Evolutionary conservation across 2,329 filamentous ascomycete species (phyloP), one percentile per base, ranked within the genome.

Genomic region (Penicillium sp.): DNA sequence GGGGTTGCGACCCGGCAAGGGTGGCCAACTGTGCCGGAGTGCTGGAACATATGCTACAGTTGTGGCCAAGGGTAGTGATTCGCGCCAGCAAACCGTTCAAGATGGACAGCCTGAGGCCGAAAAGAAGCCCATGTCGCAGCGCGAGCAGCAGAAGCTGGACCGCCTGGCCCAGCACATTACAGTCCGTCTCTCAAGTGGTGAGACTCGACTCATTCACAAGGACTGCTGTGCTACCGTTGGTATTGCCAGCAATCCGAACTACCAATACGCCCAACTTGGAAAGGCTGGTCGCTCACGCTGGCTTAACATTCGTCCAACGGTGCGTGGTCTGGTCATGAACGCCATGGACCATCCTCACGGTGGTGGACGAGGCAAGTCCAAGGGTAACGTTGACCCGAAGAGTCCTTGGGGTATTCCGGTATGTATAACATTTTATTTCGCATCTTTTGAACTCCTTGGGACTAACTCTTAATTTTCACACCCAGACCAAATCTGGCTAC

Each of bases 301-400:
- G 90, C 73, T 97, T 58, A 93, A 93, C 66, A 95, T 94, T 65
- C 79, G 93, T 60, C 93, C 93, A 15, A 96, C 93, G 0, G 93
- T 98, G 39, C 84, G 94, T 76, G 94, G 93, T 85, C 75, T 97
- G 62, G 93, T 94, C 56, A 98, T 98, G 94, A 98, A 98, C 76
- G 89, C 91, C 82, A 87, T 83, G 62, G 93, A 98, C 66, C 93
- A 98, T 78, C 93, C 93, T 65, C 93, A 98, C 71, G 93, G 93
- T 80, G 93, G 93, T 86, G 93, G 93, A 72, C 83, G 94, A 78
- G 93, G 93, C 76, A 98, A 98, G 76, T 96, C 89, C 51, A 98
- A 98, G 87, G 89, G 93, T 82, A 95, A 96, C 68, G 83, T 90
- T 54, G 79, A 95, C 67, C 93, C 94, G 31, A 88, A 93, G 62